phyloP scores from a whole-genome alignment of 1,284 basidiomycete species.

The Sporisorium exsertum region DNA sequence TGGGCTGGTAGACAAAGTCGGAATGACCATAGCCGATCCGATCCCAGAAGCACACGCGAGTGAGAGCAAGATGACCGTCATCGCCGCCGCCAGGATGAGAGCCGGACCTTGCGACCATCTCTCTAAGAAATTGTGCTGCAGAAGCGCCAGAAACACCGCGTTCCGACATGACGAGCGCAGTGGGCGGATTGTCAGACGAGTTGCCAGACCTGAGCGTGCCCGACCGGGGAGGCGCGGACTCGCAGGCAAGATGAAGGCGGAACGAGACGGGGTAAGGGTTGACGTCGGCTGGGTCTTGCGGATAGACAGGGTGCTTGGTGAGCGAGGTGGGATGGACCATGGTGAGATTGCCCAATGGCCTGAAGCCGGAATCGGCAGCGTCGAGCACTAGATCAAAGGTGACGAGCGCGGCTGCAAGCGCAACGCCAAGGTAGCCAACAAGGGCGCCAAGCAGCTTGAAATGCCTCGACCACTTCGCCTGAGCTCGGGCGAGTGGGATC shows the following conservation, averaged over 20 bases:
- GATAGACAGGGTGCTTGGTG: conserved; percentile 36
- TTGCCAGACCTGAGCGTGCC: conserved; percentile 12
- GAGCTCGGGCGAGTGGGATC: conserved; percentile 39
- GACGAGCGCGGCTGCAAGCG: conserved; percentile 34
- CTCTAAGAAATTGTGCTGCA: conserved; percentile 51
- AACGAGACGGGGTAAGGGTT: conserved; percentile 46
- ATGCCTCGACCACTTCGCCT: conserved; percentile 41
- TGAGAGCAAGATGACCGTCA: conserved; percentile 54
- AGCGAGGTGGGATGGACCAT: conserved; percentile 38
- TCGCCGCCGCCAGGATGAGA: conserved; percentile 17
- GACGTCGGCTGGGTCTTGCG: conserved; percentile 38
- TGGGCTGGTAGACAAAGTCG: conserved; percentile 49
- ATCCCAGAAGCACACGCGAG: conserved; percentile 55
- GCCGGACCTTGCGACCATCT: conserved; percentile 46
- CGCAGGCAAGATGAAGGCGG: conserved; percentile 52
- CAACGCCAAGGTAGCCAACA: conserved; percentile 36
- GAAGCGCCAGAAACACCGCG: conserved; percentile 49
- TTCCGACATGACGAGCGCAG: conserved; percentile 58
- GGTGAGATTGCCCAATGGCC: conserved; percentile 47
- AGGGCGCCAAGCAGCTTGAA: conserved; percentile 50
- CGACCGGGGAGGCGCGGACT: conserved; percentile 33
- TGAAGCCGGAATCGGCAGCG: conserved; percentile 50
- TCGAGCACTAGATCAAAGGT: conserved; percentile 54
- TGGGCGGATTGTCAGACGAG: conserved; percentile 25
- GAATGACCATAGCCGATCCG: conserved; percentile 53